These are phyloP conservation scores for Fraxinus americana DNA, from an alignment of 257 asterid species.

Conservation along the genomic window DNA sequence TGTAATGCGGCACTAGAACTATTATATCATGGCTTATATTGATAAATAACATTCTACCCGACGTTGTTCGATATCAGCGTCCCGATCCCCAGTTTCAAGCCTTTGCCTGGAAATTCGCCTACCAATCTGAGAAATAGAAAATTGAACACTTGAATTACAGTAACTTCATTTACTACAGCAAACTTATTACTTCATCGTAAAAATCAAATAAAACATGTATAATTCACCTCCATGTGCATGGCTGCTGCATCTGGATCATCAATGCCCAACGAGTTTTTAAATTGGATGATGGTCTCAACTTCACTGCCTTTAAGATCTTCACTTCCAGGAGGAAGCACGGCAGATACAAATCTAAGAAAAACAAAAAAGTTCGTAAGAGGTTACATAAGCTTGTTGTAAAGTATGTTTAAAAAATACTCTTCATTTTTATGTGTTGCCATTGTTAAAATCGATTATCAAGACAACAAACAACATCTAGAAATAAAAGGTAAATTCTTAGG, in stretches of 20 bases:
- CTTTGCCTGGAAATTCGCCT: constrained; percentile 88
- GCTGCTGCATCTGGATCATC: constrained; percentile 99
- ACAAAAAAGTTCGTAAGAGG: background rate
- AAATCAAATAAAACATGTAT: constrained; percentile 17
- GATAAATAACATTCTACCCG: constrained; percentile 52
- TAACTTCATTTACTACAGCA: constrained; percentile 15
- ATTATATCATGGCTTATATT: constrained; percentile 13
- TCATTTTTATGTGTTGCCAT: background rate
- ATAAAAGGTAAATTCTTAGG: background rate
- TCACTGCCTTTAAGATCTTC: constrained; percentile 91
- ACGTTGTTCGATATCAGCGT: constrained; percentile 77
- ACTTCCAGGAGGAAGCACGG: constrained; percentile 76
- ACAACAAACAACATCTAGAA: background rate
- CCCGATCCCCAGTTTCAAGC: constrained; percentile 95
- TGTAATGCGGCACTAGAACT: constrained; percentile 12
- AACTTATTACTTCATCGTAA: background rate
- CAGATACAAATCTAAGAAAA: constrained; percentile 64
- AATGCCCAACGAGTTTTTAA: constrained; percentile 85
- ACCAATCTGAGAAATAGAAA: constrained; percentile 73
- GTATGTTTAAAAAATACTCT: background rate
- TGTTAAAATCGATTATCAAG: background rate
- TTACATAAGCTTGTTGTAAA: background rate
- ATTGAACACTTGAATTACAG: constrained; percentile 30
- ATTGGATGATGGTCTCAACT: constrained; percentile 74
- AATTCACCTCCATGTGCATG: constrained; percentile 93